A percentile compares a stretch with the other conserved stretches of the same genome.
These are phyloP conservation scores for Drechslerella coelobrocha DNA, from an alignment of 2,329 filamentous ascomycete genomes.

Conservation along the genomic window DNA sequence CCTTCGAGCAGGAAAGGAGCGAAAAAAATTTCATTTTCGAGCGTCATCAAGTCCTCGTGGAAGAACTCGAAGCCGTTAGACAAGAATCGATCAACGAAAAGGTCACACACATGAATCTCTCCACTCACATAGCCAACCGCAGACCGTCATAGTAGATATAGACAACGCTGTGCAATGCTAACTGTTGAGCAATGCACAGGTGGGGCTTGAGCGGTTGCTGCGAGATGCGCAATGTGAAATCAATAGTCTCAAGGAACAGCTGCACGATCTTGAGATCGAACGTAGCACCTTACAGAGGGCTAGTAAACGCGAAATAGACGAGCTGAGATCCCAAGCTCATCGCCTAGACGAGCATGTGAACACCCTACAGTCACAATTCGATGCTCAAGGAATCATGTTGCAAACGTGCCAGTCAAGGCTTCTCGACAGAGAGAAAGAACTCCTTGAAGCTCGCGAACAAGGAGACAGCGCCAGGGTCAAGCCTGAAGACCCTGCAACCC, in stretches of 20 bases:
- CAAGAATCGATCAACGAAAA: conserved; percentile 32
- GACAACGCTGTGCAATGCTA: background rate
- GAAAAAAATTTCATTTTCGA: conserved; percentile 50
- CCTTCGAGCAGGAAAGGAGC: conserved; percentile 54
- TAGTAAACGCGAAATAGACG: conserved; percentile 24
- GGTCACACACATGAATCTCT: background rate
- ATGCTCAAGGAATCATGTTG: conserved; percentile 3
- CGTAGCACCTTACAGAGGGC: conserved; percentile 16
- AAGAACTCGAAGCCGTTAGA: conserved; percentile 33
- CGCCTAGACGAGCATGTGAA: conserved; percentile 15
- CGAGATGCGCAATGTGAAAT: conserved; percentile 24
- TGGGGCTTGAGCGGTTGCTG: conserved; percentile 19
- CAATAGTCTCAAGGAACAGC: conserved; percentile 23
- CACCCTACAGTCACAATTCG: conserved; percentile 13
- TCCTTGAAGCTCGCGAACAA: conserved; percentile 22
- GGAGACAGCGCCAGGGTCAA: conserved; percentile 74
- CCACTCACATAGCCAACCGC: background rate
- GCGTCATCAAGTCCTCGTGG: conserved; percentile 25
- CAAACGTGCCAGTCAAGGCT: conserved; percentile 24
- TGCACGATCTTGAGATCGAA: conserved; percentile 32
- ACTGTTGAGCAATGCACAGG: background rate
- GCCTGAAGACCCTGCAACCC: conserved; percentile 82
- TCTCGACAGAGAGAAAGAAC: conserved; percentile 29
- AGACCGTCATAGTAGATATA: background rate
- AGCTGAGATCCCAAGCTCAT: conserved; percentile 20